These are phyloP conservation scores for Amanita rubescens DNA, from an alignment of 768 basidiomycete genomes.

Conservation along the genomic window DNA sequence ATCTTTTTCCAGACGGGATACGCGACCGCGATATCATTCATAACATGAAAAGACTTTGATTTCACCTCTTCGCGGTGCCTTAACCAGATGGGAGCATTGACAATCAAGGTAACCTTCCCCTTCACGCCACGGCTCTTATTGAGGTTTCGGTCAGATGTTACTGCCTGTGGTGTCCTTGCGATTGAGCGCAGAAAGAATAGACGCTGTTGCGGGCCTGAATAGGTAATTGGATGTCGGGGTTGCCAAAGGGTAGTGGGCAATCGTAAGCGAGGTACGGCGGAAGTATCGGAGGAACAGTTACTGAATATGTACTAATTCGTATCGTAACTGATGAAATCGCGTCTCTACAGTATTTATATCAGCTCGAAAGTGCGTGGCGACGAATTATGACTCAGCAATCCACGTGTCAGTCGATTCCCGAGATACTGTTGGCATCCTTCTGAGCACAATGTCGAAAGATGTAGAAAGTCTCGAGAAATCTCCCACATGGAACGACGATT, in stretches of 20 bases:
- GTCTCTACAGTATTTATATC: too few species aligned
- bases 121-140: conserved; percentile 1
- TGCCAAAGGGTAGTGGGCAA: too few species aligned
- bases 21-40: conserved; percentile 35
- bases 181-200: conserved; percentile 43
- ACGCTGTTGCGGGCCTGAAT: conserved; percentile 18
- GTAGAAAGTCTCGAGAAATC: background rate
- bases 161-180: conserved; percentile 39
- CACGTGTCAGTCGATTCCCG: too few species aligned
- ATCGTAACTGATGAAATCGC: too few species aligned
- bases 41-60: conserved; percentile 36
- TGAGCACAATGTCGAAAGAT: background rate
- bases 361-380: too few species aligned
- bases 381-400: too few species aligned
- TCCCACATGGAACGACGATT: background rate
- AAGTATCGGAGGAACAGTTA: too few species aligned
- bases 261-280: too few species aligned
- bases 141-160: conserved; percentile 15
- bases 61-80: conserved; percentile 31
- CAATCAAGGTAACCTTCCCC: conserved; percentile 18
- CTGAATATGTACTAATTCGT: too few species aligned
- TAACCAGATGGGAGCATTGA: conserved; percentile 26
- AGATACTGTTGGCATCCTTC: too few species aligned
- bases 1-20: conserved; percentile 40
- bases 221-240: too few species aligned